A percentile compares a stretch with the other conserved stretches of the same genome.
phyloP scores from a whole-genome alignment of 768 basidiomycete species.

The Tubosaeta sp. region DNA sequence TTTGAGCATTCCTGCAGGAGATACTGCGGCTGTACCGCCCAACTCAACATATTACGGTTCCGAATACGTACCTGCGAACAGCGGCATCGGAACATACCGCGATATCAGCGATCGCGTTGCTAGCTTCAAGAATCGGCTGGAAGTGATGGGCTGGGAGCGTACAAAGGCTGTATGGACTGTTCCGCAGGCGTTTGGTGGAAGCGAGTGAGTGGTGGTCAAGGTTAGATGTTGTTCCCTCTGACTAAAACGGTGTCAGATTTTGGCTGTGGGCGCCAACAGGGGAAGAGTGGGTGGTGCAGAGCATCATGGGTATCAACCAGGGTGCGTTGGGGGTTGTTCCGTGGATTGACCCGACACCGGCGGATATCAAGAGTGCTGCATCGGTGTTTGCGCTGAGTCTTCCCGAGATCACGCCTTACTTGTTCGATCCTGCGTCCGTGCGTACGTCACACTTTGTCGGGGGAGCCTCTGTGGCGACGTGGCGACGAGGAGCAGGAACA shows the following conservation, averaged over 20 bases:
- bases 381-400: constrained; percentile 46
- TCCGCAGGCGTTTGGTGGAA: constrained; percentile 67
- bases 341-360: constrained; percentile 50
- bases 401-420: constrained; percentile 42
- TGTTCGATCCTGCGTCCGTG: constrained; percentile 39
- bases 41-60: constrained; percentile 17
- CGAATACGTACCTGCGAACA: constrained; percentile 22
- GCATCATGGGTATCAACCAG: constrained; percentile 65
- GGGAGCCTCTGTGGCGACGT: constrained; percentile 47
- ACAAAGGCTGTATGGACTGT: constrained; percentile 75
- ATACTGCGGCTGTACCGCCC: constrained; percentile 24
- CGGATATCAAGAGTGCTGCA: constrained; percentile 50
- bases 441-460: constrained; percentile 37
- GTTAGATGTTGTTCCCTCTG: neutral
- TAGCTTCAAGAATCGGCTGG: constrained; percentile 54
- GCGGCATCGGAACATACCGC: constrained; percentile 41
- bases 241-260: constrained; percentile 44
- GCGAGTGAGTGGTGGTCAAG: constrained; percentile 23
- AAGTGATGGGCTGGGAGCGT: constrained; percentile 63
- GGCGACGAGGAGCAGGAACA: constrained; percentile 39
- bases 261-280: constrained; percentile 67
- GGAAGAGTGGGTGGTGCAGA: constrained; percentile 63
- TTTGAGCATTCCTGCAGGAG: constrained; percentile 38
- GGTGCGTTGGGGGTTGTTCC: constrained; percentile 52
- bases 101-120: constrained; percentile 69